Conservation (phyloP, 2,329 filamentous ascomycete genomes). For the Diaporthe nobilis region DNA sequence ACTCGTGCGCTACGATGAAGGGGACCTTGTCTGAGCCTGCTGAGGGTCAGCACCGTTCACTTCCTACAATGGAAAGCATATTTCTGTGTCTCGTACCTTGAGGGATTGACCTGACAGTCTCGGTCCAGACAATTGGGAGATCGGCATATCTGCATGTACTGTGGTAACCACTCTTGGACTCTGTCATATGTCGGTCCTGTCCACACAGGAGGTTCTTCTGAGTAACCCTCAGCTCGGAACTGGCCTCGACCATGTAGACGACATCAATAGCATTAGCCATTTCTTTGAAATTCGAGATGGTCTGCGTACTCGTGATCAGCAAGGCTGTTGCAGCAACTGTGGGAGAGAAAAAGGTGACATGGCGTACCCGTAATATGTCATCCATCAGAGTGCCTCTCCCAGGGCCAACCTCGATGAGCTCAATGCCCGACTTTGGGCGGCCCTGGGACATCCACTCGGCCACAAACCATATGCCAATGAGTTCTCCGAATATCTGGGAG, state of each 20-base stretch:
- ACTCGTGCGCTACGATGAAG: conserved; percentile 97
- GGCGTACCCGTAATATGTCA: conserved; percentile 88
- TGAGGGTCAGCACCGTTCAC: conserved; percentile 15
- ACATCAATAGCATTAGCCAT: conserved; percentile 84
- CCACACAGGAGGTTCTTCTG: conserved; percentile 90
- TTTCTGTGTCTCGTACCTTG: conserved; percentile 63
- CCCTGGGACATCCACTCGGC: conserved; percentile 98
- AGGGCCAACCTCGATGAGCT: conserved; percentile 94
- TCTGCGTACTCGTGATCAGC: conserved; percentile 63
- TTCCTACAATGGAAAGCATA: too few species aligned
- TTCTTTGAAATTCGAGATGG: conserved; percentile 84
- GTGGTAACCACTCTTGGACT: conserved; percentile 80
- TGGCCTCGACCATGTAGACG: conserved; percentile 97
- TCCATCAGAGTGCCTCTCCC: conserved; percentile 97
- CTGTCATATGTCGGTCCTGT: conserved; percentile 73
- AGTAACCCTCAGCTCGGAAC: conserved; percentile 79
- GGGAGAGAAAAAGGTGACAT: background rate
- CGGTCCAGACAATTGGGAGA: conserved; percentile 88
- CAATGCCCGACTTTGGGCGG: conserved; percentile 78
- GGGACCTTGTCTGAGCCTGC: conserved; percentile 79
- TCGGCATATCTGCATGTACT: conserved; percentile 82
- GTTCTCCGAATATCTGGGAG: conserved; percentile 95
- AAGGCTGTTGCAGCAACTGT: too few species aligned
- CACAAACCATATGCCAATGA: conserved; percentile 94
- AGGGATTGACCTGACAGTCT: conserved; percentile 88